Base-by-base conservation (phyloP, 441 rosid species). In the Erysimum cheiri region DNA sequence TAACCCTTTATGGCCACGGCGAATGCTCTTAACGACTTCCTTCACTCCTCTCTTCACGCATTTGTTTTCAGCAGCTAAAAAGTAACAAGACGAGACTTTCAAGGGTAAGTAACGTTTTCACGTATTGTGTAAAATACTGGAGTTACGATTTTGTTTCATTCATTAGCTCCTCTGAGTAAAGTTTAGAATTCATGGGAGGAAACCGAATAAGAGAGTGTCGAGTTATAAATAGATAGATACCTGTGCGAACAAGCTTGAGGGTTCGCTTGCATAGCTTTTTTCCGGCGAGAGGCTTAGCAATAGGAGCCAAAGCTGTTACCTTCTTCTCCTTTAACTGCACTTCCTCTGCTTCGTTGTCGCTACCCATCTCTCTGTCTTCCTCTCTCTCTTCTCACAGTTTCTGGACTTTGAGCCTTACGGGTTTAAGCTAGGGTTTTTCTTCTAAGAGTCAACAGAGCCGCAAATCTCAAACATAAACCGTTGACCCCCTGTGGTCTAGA, bases 41-140 rank as follows among this genome's bases (percentile, higher is more conserved):
- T 92, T 92, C 55, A 92, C 98, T 48, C 96, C 95, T 80, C 98
- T 87, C 83, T 88, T 90, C 88, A 90, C 72, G 79, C 98, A 90
- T 74, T 88, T 92, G 66, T 81, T 82, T 43, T 88, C 93, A 41
- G 93, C 83, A 76, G 95, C 95, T 92, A 80, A 41, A 67, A 70
- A 40, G 14, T 6, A 3, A 49, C 0, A 7, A 13, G 19, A 64
- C 3, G 35, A 32, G 8, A 43, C 26, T 61, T 41, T 13, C 32
- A 58, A 8, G 46, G 17, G 17, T 1, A 37, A 8, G 3, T 19
- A 17, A n/a, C n/a, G n/a, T n/a, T n/a, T n/a, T n/a, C n/a, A n/a
- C n/a, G n/a, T n/a, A n/a, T n/a, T 19, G 22, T 19, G 22, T 19
- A 19, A 19, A 19, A 19, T 1, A 19, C 22, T 19, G 22, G 22